Base-by-base conservation (phyloP, 2,329 filamentous ascomycete species). In the Cercospora nicotianae region DNA sequence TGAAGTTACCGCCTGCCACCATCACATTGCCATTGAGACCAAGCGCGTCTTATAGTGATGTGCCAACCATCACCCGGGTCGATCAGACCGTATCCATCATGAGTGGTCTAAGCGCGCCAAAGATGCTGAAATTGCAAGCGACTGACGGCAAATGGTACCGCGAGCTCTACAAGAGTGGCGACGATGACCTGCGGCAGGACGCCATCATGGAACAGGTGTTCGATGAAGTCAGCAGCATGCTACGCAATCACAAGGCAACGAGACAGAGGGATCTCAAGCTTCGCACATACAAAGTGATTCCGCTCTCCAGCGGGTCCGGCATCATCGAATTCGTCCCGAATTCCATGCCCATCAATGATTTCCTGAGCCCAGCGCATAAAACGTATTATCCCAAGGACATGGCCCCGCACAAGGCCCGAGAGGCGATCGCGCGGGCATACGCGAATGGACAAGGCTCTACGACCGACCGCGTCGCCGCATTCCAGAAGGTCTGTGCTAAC, bases 201-300 rank as follows among this genome's bases (percentile, higher is more conserved):
- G 93, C 94, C 55, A 99, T 89, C 83, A 99, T 99, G 96, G 96
- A 99, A 80, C 95, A 99, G 80, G 95, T 99, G 1, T 99, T 99
- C 78, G 92, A 94, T 67, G 93, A 96, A 80, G 95, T 97, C 23
- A 98, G 93, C 67, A 91, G 92, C 62, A 87, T 99, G 23, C 84
- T 99, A 28, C 91, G 92, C 77, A 90, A 92, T 60, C 93, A 98
- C 78, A 90, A 92, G 65, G 87, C 90, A 12, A 97, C 95, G 2
- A 90, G 93, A 45, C 93, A 97, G 76, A 90, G 95, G 5, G 92
- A 92, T 71, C 84, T 99, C 10, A 92, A 91, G 8, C 96, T 99
- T 76, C 87, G 96, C 67, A 98, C 95, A 0, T 99, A 99, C 85
- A 97, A 97, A 80, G 95, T 99, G 6, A 84, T 99, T 2, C 95